Evolutionary conservation across 805 yeast genomes (phyloP), one percentile per base, ranked within the genome.

Genomic region (Ogataea trehaloabstinens): DNA sequence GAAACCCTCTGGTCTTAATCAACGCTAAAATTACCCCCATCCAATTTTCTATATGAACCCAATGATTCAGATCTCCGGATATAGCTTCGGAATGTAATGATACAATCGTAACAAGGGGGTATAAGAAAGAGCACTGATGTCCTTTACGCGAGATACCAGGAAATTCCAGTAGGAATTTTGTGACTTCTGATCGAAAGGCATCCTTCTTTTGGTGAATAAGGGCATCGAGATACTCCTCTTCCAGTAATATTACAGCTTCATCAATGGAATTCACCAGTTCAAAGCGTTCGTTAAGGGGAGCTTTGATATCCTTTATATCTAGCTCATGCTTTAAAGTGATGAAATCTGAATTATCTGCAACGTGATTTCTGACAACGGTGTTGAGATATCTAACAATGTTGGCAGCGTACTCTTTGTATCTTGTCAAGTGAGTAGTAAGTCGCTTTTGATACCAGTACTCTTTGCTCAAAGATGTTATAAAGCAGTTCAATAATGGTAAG

Each of bases 1-100:
- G 35, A 6, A 38, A 45, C 2, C 30, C 24, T 11, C 41, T 45
- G 3, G 34, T 3, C 11, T 37, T 34, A 2, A 46, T 16, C 10
- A 43, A 37, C 10, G 33, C 24, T 4, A 34, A 5, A 4, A 56
- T 33, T 5, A 48, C 41, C 3, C 24, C 19, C 17, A 58, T 20
- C 64, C 64, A 60, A 22, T 49, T 51, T 6, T 34, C 34, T 3
- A 59, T 20, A 39, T 56, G 59, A 17, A 51, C 34, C 63, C 63
- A 58, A 34, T 56, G 54, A 10, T 17, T 19, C 6, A 4, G 6
- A 15, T 53, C 42, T 1, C 16, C 5, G 4, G 34, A 2, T 2
- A 55, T 35, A 12, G 22, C 20, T 1, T 38, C 39, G 4, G 41
- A 37, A 41, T 60, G 64, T 10, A 49, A 37, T 0, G 48, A 31